A percentile compares a stretch with the other conserved stretches of the same genome.
phyloP scores from a whole-genome alignment of 495 filamentous ascomycete genomes.

The Aspergillus funiculosus region DNA sequence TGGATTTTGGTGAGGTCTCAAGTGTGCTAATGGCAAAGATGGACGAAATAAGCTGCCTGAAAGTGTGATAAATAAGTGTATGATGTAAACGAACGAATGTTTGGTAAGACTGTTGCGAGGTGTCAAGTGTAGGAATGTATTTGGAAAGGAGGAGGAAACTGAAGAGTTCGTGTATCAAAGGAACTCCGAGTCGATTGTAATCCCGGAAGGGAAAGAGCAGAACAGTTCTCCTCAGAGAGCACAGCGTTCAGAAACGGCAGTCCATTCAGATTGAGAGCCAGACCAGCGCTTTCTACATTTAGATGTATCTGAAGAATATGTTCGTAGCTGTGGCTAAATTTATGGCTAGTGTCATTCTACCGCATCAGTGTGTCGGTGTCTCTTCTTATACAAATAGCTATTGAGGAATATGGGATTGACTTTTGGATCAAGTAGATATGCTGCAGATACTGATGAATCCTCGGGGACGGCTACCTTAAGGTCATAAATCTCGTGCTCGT shows the following conservation, averaged over 20 bases:
- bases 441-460: background rate
- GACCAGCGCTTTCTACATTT: background rate
- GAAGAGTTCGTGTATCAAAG: too few species aligned
- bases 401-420: background rate
- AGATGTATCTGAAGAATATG: constrained; percentile 2
- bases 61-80: too few species aligned
- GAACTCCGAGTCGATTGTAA: too few species aligned
- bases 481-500: constrained; percentile 54
- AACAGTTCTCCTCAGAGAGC: background rate
- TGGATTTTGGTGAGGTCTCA: too few species aligned
- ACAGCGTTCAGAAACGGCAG: background rate
- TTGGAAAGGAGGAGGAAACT: too few species aligned
- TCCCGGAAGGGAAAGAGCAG: background rate
- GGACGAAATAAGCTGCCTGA: too few species aligned
- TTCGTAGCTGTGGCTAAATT: background rate
- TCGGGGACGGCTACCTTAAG: constrained; percentile 33
- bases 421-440: background rate
- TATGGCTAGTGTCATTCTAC: background rate
- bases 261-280: too few species aligned
- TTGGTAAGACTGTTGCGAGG: too few species aligned
- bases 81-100: too few species aligned
- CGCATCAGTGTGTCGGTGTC: background rate
- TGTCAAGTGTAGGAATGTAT: too few species aligned
- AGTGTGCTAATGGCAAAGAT: too few species aligned
- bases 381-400: background rate